Conservation (phyloP, 2,329 filamentous ascomycete species). For the Ceratocystis destructans region DNA sequence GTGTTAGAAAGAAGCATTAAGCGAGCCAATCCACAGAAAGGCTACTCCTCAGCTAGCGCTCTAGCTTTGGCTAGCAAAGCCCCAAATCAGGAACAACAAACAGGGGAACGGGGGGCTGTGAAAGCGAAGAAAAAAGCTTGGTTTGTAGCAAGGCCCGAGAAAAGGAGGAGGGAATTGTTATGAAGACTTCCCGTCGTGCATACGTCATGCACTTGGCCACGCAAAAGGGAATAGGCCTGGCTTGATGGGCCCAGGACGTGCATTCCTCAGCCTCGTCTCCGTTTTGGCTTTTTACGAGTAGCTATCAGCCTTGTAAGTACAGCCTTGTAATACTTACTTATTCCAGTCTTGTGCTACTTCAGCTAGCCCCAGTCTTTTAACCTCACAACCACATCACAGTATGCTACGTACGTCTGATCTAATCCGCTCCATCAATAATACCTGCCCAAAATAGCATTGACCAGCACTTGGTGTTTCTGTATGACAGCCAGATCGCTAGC, state of each 20-base stretch:
- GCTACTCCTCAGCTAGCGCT: neutral
- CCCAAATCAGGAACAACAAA: neutral
- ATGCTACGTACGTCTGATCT: no score
- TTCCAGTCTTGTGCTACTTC: neutral
- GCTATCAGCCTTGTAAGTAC: neutral
- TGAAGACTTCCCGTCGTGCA: neutral
- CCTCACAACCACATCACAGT: no score
- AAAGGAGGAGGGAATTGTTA: neutral
- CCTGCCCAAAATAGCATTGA: no score
- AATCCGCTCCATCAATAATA: no score
- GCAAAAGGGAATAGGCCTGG: neutral
- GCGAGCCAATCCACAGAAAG: neutral
- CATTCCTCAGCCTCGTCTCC: neutral
- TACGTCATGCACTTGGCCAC: neutral
- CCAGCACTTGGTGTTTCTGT: neutral
- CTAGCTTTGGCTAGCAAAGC: neutral
- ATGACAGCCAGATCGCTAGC: neutral
- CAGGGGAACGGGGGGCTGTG: neutral
- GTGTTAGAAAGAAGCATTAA: neutral
- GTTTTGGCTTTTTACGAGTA: neutral
- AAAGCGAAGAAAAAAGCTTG: constrained; percentile 1
- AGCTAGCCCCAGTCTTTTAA: no score
- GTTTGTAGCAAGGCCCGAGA: neutral
- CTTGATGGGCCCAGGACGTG: neutral
- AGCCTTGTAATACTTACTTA: neutral